Evolutionary conservation across 192 early-diverging fungal genomes (phyloP).

Genomic region (Mortierella alpina): DNA sequence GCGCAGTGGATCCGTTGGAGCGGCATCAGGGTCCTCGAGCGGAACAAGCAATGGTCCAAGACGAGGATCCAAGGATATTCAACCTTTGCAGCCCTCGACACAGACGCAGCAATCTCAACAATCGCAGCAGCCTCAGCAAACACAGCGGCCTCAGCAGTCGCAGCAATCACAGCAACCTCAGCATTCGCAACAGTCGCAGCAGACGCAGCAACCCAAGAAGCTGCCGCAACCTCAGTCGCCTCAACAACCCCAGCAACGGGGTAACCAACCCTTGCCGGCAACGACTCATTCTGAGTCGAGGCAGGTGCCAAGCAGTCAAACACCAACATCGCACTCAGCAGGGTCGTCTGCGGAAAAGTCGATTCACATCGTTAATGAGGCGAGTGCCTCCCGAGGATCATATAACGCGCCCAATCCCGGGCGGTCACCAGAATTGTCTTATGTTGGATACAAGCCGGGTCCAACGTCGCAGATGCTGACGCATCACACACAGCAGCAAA

Average conservation of each 20-base stretch:
- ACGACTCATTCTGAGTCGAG: no score
- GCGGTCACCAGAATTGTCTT: no score
- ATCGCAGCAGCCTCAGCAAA: background rate
- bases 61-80: no score
- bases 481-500: background rate
- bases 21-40: background rate
- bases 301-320: no score
- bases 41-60: background rate
- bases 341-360: no score
- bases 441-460: no score
- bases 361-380: no score
- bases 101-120: background rate
- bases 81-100: background rate
- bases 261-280: background rate
- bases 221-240: background rate
- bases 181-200: background rate
- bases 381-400: no score
- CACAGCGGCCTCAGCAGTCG: background rate
- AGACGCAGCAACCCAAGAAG: background rate
- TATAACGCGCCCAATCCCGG: no score
- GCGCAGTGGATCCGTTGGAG: background rate
- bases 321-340: no score
- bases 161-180: slow-evolving; percentile 5
- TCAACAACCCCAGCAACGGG: background rate
- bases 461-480: background rate